Base-by-base conservation (phyloP, 225 moss, liverwort and hornwort genomes). In the Ulota crispa region DNA sequence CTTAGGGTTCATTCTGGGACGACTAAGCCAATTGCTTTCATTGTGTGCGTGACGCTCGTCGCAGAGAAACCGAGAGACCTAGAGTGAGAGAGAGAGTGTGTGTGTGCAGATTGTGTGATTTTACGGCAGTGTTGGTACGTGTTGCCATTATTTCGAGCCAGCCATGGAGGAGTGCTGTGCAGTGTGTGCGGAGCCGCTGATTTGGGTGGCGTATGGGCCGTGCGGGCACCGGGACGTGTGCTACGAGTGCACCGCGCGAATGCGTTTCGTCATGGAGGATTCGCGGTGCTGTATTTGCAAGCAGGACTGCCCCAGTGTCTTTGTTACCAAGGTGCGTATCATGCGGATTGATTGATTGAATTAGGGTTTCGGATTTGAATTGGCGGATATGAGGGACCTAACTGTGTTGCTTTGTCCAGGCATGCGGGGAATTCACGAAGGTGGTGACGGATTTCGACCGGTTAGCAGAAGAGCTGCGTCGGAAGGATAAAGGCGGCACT, bases 81-180 rank as follows among this genome's bases (percentile, higher is more conserved):
- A 18, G 73, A 23, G 36, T 0, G n/a, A 36, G 39, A 4, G 21
- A 4, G 55, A 21, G 41, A 0, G 9, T 8, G 73, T 3, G 9
- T 9, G 56, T 23, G n/a, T 56, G 56, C 9, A 10, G 68, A 31
- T 81, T 75, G 16, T 69, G 34, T 69, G 54, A 13, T 53, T 77
- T 50, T 47, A 41, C 37, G 62, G 39, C 53, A 60, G 34, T 56
- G 20, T 76, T 34, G 42, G 53, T 54, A 14, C 27, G 20, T 41
- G 31, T 78, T 52, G 39, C 7, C 8, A 60, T 21, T 60, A 24
- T 59, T 80, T 2, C 4, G 41, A 75, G 71, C 3, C 55, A 76
- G 82, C 62, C 24, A 97, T 97, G 94, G 98, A 99, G 81, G 98
- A 96, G 63, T 96, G 93, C 69, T 99, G 98, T 86, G 95, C 95